Conservation (phyloP, 139 green algal species). For the Nannochloris sp. region DNA sequence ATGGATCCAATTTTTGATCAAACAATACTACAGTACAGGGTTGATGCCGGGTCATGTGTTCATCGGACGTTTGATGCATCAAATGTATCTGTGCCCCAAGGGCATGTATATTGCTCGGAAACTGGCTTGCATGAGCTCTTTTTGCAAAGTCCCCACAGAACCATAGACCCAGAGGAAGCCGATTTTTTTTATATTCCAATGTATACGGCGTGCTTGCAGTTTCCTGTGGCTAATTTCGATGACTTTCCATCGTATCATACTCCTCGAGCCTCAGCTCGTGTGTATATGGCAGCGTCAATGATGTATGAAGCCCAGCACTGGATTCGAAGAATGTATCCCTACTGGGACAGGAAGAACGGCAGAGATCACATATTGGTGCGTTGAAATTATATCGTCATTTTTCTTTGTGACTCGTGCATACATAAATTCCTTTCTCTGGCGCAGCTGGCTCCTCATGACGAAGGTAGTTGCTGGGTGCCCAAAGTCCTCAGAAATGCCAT, state of each 20-base stretch:
- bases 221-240: constrained; percentile 29
- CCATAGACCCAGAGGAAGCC: constrained; percentile 42
- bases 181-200: constrained; percentile 53
- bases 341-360: constrained; percentile 45
- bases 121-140: constrained; percentile 49
- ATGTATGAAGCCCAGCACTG: constrained; percentile 27
- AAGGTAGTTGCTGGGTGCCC: constrained; percentile 45
- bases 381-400: constrained; percentile 12
- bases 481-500: constrained; percentile 24
- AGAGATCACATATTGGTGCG: constrained; percentile 48
- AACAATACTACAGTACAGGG: constrained; percentile 36
- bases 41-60: constrained; percentile 4
- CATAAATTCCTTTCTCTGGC: neutral
- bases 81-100: constrained; percentile 15
- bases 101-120: constrained; percentile 26
- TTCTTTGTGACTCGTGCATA: neutral
- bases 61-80: constrained; percentile 1
- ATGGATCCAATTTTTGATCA: constrained; percentile 31
- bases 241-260: constrained; percentile 26
- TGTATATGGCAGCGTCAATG: constrained; percentile 7
- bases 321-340: constrained; percentile 28
- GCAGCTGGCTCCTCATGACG: constrained; percentile 29
- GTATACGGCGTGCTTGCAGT: constrained; percentile 38
- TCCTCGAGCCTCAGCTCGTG: neutral
- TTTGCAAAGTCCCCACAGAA: constrained; percentile 38